These are phyloP conservation scores for Pseudopithomyces chartarum DNA, from an alignment of 2,329 filamentous ascomycete species.

Conservation along the genomic window DNA sequence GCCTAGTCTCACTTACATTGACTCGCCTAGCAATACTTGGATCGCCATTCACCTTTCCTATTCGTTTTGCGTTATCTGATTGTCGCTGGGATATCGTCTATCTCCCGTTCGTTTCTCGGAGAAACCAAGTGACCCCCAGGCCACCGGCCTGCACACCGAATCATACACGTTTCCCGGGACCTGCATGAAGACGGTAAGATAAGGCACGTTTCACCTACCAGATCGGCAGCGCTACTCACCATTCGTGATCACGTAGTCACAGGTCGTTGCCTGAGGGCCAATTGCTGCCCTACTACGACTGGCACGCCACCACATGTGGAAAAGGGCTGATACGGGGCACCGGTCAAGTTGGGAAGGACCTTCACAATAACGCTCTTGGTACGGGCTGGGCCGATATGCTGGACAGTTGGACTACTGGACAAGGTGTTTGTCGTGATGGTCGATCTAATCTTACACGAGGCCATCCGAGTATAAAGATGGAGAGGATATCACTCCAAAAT, in stretches of 20 bases:
- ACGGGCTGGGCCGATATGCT: neutral
- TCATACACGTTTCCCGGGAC: neutral
- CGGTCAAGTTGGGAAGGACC: slow-evolving; percentile 3
- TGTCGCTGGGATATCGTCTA: neutral
- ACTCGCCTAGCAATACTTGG: neutral
- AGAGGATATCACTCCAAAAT: neutral
- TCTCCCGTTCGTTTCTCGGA: neutral
- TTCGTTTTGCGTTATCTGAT: slow-evolving; percentile 1
- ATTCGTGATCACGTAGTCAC: neutral
- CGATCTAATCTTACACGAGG: neutral
- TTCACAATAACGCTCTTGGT: neutral
- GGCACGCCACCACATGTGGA: neutral
- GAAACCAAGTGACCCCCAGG: neutral
- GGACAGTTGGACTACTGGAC: neutral
- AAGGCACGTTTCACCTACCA: neutral
- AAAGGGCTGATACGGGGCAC: neutral
- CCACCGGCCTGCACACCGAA: neutral
- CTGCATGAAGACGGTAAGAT: neutral
- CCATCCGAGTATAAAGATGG: slow-evolving; percentile 10
- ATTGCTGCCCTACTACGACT: neutral
- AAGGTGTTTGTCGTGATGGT: neutral
- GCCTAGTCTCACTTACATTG: neutral
- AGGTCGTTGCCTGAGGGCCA: neutral
- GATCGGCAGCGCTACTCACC: neutral
- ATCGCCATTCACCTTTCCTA: neutral